phyloP scores from a whole-genome alignment of 129 eudicot species.

The Erigeron canadensis region DNA sequence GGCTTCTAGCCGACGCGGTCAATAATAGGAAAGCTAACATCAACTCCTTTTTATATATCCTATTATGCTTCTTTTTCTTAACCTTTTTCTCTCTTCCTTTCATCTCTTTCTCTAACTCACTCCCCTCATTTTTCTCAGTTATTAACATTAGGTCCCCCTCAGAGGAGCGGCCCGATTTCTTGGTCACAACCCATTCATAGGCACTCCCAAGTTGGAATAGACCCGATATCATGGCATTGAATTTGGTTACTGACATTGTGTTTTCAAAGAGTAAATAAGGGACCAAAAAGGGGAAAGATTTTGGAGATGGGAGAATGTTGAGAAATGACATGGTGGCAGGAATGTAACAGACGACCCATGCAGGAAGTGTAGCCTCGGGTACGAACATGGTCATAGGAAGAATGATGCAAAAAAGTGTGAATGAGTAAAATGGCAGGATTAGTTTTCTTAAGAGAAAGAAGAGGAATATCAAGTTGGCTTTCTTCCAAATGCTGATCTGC shows the following conservation, averaged over 20 bases:
- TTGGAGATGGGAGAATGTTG: slow-evolving; percentile 67
- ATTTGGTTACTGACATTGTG: slow-evolving; percentile 81
- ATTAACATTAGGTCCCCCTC: slow-evolving; percentile 56
- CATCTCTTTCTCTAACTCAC: not conserved
- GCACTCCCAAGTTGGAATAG: slow-evolving; percentile 83
- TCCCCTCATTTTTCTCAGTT: slow-evolving; percentile 1
- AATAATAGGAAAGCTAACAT: slow-evolving; percentile 43
- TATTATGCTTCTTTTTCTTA: slow-evolving; percentile 8
- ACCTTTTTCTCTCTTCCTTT: not conserved
- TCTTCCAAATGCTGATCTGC: slow-evolving; percentile 49
- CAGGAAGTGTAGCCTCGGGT: slow-evolving; percentile 65
- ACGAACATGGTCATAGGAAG: slow-evolving; percentile 44
- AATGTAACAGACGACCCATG: slow-evolving; percentile 72
- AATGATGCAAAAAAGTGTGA: slow-evolving; percentile 40
- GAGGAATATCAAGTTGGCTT: slow-evolving; percentile 47
- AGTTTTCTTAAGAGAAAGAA: slow-evolving; percentile 51
- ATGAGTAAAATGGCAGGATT: slow-evolving; percentile 47
- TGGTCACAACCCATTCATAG: slow-evolving; percentile 85
- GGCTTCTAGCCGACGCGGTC: slow-evolving; percentile 51
- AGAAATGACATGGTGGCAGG: slow-evolving; percentile 60
- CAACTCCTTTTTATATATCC: slow-evolving; percentile 44
- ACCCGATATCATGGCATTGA: slow-evolving; percentile 76
- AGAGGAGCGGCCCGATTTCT: slow-evolving; percentile 76
- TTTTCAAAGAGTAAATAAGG: slow-evolving; percentile 72
- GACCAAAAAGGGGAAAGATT: slow-evolving; percentile 67